Evolutionary conservation across 2,329 filamentous ascomycete species (phyloP).

Genomic region (Fusarium drepaniforme): DNA sequence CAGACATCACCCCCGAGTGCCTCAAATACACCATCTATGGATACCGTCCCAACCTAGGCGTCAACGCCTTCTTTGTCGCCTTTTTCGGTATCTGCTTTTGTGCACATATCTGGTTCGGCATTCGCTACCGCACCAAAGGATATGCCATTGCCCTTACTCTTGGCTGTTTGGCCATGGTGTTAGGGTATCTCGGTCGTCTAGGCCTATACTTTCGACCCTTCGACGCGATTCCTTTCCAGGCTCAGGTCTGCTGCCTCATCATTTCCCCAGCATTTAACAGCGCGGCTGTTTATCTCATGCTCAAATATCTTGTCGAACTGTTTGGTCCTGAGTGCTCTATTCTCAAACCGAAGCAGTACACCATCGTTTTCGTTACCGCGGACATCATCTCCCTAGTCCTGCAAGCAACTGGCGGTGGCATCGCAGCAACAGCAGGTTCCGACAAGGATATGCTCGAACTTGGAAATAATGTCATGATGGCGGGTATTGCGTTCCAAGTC

Average conservation of each 20-base stretch:
- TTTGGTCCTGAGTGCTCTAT: background rate
- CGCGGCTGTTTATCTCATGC: constrained; percentile 18
- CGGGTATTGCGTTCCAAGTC: background rate
- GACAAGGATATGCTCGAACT: background rate
- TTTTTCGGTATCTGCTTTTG: constrained; percentile 1
- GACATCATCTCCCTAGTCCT: background rate
- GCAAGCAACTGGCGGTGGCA: background rate
- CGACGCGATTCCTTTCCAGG: constrained; percentile 9
- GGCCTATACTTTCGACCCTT: constrained; percentile 3
- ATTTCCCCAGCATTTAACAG: constrained; percentile 22
- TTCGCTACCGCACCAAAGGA: constrained; percentile 10
- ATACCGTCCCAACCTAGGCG: constrained; percentile 11
- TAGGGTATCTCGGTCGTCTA: background rate
- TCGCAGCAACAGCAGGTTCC: background rate
- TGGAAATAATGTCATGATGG: background rate
- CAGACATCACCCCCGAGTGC: constrained; percentile 9
- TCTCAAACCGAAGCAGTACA: constrained; percentile 1
- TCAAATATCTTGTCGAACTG: background rate
- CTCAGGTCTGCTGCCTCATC: constrained; percentile 21
- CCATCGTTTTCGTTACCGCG: background rate
- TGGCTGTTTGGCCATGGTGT: background rate
- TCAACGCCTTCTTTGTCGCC: constrained; percentile 16
- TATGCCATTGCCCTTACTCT: constrained; percentile 13
- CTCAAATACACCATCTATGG: constrained; percentile 17
- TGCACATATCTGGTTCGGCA: constrained; percentile 11